Evolutionary conservation across 2,329 filamentous ascomycete genomes (phyloP), one percentile per base, ranked within the genome.

Genomic region (Alternaria sp.): DNA sequence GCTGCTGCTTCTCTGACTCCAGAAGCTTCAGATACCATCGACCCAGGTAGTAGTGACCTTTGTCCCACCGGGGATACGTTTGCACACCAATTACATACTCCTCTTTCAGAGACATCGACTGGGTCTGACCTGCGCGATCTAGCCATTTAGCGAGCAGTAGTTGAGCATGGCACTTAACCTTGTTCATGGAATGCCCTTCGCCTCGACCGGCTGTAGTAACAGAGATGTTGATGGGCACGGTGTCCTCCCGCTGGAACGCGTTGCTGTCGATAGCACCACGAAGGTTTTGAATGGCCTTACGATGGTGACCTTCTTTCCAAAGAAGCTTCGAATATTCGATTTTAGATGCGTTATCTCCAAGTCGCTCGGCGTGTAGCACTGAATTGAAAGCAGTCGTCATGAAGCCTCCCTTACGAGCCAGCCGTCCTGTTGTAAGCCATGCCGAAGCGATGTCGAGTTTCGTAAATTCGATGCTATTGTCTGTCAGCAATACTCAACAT

Each of bases 1-100:
- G 89, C 54, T 97, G 86, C 2, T 86, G 83, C 78, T 93, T 94
- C 77, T 98, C 93, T 0, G 93, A 92, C 71, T 98, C 94, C 3
- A 97, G 83, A 4, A 98, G 86, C 78, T 97, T 99, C 77, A 97
- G 96, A 85, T 99, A 99, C 79, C 98, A 93, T 48, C 94, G 93
- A 5, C 95, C 95, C 10, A 99, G 86, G 77, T 97, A 97, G 77
- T 98, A 99, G 75, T 98, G 94, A 0, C 93, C 94, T 79, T 97
- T 98, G 76, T 99, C 95, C 94, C 94, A 99, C 53, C 88, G 88
- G 5, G 84, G 81, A 64, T 78, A 82, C 3, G 87, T 89, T 74
- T 86, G 89, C n/a, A 91, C 87, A 1, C 94, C 94, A 67, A 91
- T 87, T 64, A 93, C 90, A 71, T 97, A 99, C 27, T 75, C 72